phyloP scores from a whole-genome alignment of 73 alveolate genomes.

The Uronychia setigera region DNA sequence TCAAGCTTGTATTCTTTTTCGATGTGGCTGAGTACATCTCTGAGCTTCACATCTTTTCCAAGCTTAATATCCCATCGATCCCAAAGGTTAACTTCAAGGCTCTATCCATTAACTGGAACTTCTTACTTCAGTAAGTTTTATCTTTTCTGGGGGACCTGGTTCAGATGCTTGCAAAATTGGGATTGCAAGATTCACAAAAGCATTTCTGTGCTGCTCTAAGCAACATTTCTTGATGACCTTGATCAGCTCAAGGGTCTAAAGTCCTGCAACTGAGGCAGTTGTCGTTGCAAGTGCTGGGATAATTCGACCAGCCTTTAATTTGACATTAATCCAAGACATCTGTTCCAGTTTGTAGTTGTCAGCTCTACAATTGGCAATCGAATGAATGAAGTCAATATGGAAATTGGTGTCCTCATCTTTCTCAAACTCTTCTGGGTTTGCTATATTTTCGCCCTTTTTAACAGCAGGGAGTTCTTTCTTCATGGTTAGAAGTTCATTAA shows the following conservation, averaged over 20 bases:
- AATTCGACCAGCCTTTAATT: conserved; percentile 96
- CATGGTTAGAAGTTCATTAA: conserved; percentile 61
- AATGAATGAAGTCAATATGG: conserved; percentile 90
- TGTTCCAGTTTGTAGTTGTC: conserved; percentile 83
- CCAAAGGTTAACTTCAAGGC: conserved; percentile 81
- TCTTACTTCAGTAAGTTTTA: conserved; percentile 54
- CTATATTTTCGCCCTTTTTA: conserved; percentile 37
- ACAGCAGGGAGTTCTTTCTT: conserved; percentile 15
- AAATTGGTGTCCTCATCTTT: conserved; percentile 92
- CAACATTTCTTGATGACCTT: conserved; percentile 74
- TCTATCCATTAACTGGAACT: background rate
- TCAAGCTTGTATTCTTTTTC: conserved; percentile 54
- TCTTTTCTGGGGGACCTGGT: conserved; percentile 77
- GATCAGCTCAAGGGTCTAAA: conserved; percentile 89
- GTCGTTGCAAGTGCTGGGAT: conserved; percentile 97
- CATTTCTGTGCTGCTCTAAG: conserved; percentile 68
- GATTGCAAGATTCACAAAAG: conserved; percentile 86
- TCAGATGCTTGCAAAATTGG: conserved; percentile 84
- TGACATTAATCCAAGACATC: conserved; percentile 93
- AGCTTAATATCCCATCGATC: conserved; percentile 81
- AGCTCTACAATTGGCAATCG: conserved; percentile 91
- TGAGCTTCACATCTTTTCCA: conserved; percentile 58
- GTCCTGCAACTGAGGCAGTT: conserved; percentile 93
- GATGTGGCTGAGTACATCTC: conserved; percentile 54
- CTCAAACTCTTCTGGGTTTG: conserved; percentile 83